Percentiles rank a stretch among this genome's conserved stretches.
These are phyloP conservation scores for Teratosphaeria pseudoeucalypti DNA, from an alignment of 2,329 filamentous ascomycete species.

Conservation along the genomic window DNA sequence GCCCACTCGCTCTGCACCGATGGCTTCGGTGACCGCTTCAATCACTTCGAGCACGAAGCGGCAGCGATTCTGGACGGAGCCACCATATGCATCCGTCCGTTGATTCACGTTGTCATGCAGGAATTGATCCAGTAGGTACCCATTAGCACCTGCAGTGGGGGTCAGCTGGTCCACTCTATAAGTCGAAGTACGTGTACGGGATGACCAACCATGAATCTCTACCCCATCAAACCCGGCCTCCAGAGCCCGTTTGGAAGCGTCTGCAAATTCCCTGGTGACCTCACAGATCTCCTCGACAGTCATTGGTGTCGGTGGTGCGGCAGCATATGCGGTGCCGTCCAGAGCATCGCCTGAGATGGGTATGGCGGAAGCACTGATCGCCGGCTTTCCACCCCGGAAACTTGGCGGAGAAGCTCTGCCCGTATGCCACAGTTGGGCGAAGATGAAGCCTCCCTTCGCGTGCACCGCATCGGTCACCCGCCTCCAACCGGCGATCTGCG, in stretches of 20 bases:
- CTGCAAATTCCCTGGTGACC: slow-evolving; percentile 25
- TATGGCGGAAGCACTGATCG: slow-evolving; percentile 23
- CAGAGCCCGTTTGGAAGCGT: slow-evolving; percentile 32
- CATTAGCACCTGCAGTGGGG: slow-evolving; percentile 12
- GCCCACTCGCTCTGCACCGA: slow-evolving; percentile 43
- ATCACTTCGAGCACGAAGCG: slow-evolving; percentile 45
- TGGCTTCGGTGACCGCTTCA: slow-evolving; percentile 38
- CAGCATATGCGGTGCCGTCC: slow-evolving; percentile 23
- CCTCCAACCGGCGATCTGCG: slow-evolving; percentile 51
- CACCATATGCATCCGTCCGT: slow-evolving; percentile 40
- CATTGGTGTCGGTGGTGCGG: slow-evolving; percentile 26
- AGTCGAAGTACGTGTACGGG: neutral
- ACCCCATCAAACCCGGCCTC: slow-evolving; percentile 50
- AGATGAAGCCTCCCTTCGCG: slow-evolving; percentile 51
- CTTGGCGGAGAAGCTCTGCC: slow-evolving; percentile 35
- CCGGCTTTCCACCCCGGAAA: slow-evolving; percentile 11
- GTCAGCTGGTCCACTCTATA: neutral
- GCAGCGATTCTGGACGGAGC: slow-evolving; percentile 39
- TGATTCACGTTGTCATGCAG: slow-evolving; percentile 47
- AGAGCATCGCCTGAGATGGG: slow-evolving; percentile 20
- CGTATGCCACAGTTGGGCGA: slow-evolving; percentile 50
- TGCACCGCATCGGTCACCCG: slow-evolving; percentile 53
- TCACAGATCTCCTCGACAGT: slow-evolving; percentile 28
- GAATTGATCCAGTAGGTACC: slow-evolving; percentile 55
- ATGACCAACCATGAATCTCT: slow-evolving; percentile 29